Percentiles rank a stretch among this genome's conserved stretches.
phyloP scores from a whole-genome alignment of 2,329 filamentous ascomycete species.

The Podosphaera fusca region DNA sequence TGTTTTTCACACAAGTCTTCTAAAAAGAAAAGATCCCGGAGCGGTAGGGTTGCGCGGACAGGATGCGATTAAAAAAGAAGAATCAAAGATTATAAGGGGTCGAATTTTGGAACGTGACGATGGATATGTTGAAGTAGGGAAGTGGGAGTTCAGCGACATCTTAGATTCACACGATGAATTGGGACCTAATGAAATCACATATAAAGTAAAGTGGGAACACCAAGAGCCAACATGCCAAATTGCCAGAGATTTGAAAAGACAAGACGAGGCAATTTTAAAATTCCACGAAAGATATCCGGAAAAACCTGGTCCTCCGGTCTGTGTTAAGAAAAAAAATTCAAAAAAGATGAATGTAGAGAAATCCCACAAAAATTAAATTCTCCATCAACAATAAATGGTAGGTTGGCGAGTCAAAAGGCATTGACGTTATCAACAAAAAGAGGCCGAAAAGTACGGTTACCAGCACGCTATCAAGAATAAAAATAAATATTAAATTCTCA shows the following conservation, averaged over 20 bases:
- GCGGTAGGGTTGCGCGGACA: background rate
- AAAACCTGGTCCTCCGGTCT: too few species aligned
- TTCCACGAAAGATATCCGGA: too few species aligned
- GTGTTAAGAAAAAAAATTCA: too few species aligned
- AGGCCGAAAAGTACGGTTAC: too few species aligned
- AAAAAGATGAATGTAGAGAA: too few species aligned
- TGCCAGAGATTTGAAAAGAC: background rate
- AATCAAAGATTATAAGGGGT: background rate
- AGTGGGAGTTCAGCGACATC: background rate
- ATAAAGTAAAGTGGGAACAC: background rate
- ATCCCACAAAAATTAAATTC: too few species aligned
- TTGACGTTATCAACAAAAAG: too few species aligned
- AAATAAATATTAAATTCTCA: too few species aligned
- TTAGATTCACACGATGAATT: background rate
- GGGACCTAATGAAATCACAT: background rate
- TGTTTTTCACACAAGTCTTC: conserved; percentile 1
- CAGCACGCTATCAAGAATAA: too few species aligned
- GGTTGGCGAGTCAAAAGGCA: too few species aligned
- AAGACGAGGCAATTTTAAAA: too few species aligned
- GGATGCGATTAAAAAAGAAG: background rate
- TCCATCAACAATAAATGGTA: too few species aligned
- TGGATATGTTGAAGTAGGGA: background rate
- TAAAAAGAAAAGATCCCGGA: background rate
- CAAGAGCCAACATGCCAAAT: background rate
- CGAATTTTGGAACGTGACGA: background rate